Base-by-base conservation (phyloP, 257 asterid genomes). In the Henckelia pumila region DNA sequence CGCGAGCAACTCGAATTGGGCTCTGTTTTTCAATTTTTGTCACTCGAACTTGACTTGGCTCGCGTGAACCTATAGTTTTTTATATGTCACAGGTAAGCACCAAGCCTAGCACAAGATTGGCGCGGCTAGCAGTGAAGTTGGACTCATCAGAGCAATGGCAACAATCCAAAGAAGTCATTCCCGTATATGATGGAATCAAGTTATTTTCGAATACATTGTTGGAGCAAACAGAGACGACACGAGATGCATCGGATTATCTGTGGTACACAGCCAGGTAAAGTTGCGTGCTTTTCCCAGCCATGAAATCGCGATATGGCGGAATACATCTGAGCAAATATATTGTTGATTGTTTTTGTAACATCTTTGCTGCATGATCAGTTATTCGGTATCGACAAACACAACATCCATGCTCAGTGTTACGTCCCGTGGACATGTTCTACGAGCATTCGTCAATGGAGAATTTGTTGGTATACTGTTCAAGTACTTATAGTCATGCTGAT, bases 201-300 rank as follows among this genome's bases (percentile, higher is more conserved):
- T 8, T 83, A 58, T 78, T 80, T 61, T 83, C 95, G 0, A 52
- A 83, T 50, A n/a, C 32, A 40, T 70, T 92, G 83, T 76, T 92
- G 40, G 98, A 89, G 75, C 98, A 92, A 67, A 84, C 82, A 82
- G 81, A 62, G 75, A 86, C 91, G 16, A 88, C 98, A 21, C 85
- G 83, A 80, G 98, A 92, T 81, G 63, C 32, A 35, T 86, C 97
- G 2, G 98, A 89, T 70, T 89, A 92, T 72, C 77, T 92, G 35
- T 92, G 98, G 98, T 92, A 89, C 86, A 89, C 85, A 57, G 14
- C 69, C 58, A 85, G 88, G 98, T 92, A 78, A 57, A 11, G 50
- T 40, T 40, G 17, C 13, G 6, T 40, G 13, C 47, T 35, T 35
- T 10, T 1, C 16, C 4, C 16, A 35, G 16, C 13, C 47, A 35